phyloP scores from a whole-genome alignment of 2,329 filamentous ascomycete species.

The Microcera coccophila region DNA sequence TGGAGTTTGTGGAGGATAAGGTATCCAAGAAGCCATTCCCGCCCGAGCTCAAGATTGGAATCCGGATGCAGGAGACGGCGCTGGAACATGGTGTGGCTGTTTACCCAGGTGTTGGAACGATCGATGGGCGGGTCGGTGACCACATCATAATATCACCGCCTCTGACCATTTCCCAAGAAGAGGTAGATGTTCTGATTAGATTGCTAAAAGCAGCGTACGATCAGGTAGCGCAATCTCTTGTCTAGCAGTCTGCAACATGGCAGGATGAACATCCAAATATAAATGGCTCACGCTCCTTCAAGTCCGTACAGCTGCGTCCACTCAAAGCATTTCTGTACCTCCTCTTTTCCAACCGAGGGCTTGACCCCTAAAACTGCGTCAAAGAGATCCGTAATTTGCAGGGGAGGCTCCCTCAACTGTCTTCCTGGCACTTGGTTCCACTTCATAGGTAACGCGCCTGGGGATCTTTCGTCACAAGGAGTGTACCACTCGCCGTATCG shows the following conservation, averaged over 20 bases:
- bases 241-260: neutral
- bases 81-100: conserved; percentile 40
- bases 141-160: conserved; percentile 67
- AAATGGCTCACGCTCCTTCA: conserved; percentile 7
- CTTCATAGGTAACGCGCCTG: conserved; percentile 4
- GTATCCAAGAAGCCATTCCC: conserved; percentile 36
- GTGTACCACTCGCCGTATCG: conserved; percentile 10
- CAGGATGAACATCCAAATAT: too few species aligned
- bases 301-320: conserved; percentile 9
- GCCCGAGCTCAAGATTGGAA: conserved; percentile 21
- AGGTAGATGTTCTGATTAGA: conserved; percentile 11
- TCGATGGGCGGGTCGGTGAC: conserved; percentile 59
- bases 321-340: conserved; percentile 7
- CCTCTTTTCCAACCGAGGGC: conserved; percentile 6
- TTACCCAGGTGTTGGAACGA: conserved; percentile 61
- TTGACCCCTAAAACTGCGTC: conserved; percentile 1
- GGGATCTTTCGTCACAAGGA: conserved; percentile 5
- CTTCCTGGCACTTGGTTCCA: conserved; percentile 9
- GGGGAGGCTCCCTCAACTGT: conserved; percentile 7
- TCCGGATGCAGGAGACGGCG: conserved; percentile 26
- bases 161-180: conserved; percentile 53
- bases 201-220: neutral
- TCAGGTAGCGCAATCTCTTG: neutral
- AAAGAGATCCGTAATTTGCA: conserved; percentile 5
- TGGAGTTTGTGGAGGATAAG: conserved; percentile 44